Percentiles rank a stretch among this genome's conserved stretches.
Evolutionary conservation across 1,284 basidiomycete species (phyloP).

Genomic region (Phylloboletellus chloephorus): DNA sequence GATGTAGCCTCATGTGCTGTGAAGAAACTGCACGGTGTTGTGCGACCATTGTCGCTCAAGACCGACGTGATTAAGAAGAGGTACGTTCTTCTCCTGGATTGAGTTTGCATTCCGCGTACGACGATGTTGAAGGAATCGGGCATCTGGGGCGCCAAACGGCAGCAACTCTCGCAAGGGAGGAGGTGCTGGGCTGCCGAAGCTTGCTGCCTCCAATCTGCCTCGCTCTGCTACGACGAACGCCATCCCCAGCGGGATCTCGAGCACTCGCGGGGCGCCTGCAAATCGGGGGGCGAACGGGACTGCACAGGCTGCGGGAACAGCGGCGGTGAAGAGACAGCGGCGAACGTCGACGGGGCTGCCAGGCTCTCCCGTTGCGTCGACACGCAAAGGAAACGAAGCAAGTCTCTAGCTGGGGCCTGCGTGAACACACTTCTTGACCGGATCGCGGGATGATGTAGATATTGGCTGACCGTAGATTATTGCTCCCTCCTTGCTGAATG

Average conservation of each 20-base stretch:
- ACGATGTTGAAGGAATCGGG: conserved; percentile 55
- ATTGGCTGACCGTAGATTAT: conserved; percentile 32
- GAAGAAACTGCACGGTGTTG: conserved; percentile 92
- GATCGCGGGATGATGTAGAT: conserved; percentile 31
- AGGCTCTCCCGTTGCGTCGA: conserved; percentile 32
- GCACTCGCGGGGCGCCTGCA: conserved; percentile 37
- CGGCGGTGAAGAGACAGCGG: conserved; percentile 73
- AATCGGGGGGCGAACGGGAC: conserved; percentile 27
- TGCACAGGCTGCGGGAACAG: conserved; percentile 29
- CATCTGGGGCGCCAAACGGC: conserved; percentile 60
- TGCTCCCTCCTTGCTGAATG: conserved; percentile 19
- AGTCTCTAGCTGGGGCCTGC: conserved; percentile 17
- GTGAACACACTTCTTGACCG: conserved; percentile 31
- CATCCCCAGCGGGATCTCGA: conserved; percentile 41
- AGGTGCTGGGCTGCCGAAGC: conserved; percentile 55
- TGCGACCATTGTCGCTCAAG: conserved; percentile 89
- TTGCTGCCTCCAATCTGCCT: conserved; percentile 57
- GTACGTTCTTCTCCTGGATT: conserved; percentile 35
- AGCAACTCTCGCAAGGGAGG: conserved; percentile 55
- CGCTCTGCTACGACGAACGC: conserved; percentile 51
- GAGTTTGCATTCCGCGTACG: conserved; percentile 8
- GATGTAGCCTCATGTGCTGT: conserved; percentile 16
- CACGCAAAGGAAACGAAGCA: conserved; percentile 34
- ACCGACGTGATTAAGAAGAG: conserved; percentile 98
- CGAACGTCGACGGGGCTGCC: conserved; percentile 58